phyloP scores from a whole-genome alignment of 345 rosid genomes.

The Hypericum perforatum region DNA sequence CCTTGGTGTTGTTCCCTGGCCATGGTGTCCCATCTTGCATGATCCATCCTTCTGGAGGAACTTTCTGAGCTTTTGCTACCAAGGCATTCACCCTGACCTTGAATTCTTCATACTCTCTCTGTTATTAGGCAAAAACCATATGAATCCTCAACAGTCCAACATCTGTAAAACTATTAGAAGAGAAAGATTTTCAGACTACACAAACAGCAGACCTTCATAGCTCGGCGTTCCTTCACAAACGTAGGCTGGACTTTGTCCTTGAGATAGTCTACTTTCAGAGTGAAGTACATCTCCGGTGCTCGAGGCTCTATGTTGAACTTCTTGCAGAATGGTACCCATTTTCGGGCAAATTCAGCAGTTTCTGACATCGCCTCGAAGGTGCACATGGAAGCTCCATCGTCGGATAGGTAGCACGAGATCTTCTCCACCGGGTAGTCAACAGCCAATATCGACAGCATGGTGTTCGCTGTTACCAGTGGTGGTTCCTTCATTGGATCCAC shows the following conservation, averaged over 20 bases:
- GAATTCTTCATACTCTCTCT: constrained; percentile 96
- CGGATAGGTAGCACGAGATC: constrained; percentile 88
- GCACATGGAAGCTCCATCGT: constrained; percentile 96
- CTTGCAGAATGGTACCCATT: constrained; percentile 32
- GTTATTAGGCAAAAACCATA: constrained; percentile 16
- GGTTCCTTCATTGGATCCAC: constrained; percentile 99
- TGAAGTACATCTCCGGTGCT: constrained; percentile 27
- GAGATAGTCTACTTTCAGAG: constrained; percentile 73
- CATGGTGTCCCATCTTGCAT: constrained; percentile 99
- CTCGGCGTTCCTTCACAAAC: constrained; percentile 86
- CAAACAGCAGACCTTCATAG: constrained; percentile 66
- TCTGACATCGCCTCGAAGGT: constrained; percentile 80
- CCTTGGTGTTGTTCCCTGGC: constrained; percentile 98
- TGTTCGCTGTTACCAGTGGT: constrained; percentile 88
- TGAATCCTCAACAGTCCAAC: too few relatives aligned
- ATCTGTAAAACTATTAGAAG: background rate
- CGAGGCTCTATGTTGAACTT: constrained; percentile 26
- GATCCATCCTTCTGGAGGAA: constrained; percentile 87
- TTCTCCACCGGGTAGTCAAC: constrained; percentile 93
- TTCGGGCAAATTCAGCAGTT: constrained; percentile 35
- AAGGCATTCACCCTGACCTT: constrained; percentile 82
- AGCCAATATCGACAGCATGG: constrained; percentile 80
- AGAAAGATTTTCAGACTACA: background rate
- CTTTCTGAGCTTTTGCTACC: constrained; percentile 75
- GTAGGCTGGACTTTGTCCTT: constrained; percentile 96